Conservation (phyloP, 2,329 filamentous ascomycete genomes). For the Colletotrichum theobromicola region DNA sequence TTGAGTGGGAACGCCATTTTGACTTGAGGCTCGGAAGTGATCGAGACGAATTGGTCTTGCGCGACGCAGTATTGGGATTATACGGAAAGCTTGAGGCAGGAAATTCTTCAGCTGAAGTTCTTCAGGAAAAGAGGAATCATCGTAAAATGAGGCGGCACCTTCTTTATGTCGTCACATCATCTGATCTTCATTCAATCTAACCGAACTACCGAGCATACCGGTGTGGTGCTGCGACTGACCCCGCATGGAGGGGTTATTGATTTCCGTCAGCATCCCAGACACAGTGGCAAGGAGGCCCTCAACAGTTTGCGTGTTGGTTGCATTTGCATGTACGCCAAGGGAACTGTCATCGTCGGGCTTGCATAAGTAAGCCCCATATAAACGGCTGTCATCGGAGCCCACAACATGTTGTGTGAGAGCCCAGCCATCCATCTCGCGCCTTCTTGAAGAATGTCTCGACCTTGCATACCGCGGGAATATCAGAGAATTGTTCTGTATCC, state of each 20-base stretch:
- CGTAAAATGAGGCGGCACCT: background rate
- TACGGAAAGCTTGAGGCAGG: background rate
- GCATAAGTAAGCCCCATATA: background rate
- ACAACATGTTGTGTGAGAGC: background rate
- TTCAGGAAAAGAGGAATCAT: background rate
- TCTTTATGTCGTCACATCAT: background rate
- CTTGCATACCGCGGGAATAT: background rate
- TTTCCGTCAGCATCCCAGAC: background rate
- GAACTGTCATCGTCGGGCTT: background rate
- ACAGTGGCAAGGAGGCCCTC: background rate
- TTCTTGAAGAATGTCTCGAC: background rate
- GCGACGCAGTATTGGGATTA: background rate
- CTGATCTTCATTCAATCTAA: background rate
- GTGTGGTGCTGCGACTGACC: background rate
- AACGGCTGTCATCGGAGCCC: background rate
- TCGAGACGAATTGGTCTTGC: background rate
- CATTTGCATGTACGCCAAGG: background rate
- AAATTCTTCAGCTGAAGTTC: background rate
- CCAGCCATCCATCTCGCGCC: background rate
- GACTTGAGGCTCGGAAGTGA: background rate
- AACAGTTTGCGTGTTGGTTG: background rate
- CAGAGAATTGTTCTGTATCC: fast-evolving
- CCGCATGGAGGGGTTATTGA: background rate
- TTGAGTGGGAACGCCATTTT: background rate
- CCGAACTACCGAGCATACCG: background rate